A percentile compares a stretch with the other conserved stretches of the same genome.
phyloP scores from a whole-genome alignment of 257 asterid species.

The Nicotiana tomentosiformis region DNA sequence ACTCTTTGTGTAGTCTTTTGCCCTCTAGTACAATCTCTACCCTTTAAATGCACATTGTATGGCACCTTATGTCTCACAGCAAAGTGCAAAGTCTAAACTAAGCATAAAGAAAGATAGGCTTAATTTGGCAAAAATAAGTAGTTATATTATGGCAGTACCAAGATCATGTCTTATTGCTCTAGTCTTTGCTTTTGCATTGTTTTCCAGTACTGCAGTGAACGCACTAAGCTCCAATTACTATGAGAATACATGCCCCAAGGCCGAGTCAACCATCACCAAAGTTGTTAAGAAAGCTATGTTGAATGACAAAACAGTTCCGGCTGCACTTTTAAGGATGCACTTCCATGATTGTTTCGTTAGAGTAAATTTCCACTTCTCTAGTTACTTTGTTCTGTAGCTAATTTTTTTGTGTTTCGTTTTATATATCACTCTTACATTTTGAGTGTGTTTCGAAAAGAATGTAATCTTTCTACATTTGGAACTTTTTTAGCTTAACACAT shows the following conservation, averaged over 20 bases:
- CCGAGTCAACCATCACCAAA: no score
- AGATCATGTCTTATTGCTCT: slow-evolving; percentile 13
- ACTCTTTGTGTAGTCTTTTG: slow-evolving; percentile 6
- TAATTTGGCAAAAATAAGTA: background rate
- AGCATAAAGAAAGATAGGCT: no score
- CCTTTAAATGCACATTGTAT: slow-evolving; percentile 24
- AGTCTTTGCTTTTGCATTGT: slow-evolving; percentile 12
- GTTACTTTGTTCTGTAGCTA: background rate
- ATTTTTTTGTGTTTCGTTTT: no score
- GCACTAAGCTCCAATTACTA: background rate
- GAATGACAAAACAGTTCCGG: slow-evolving; percentile 69
- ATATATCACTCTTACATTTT: no score
- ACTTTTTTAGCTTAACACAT: no score
- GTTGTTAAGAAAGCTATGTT: slow-evolving; percentile 38
- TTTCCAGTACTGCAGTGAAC: slow-evolving; percentile 9
- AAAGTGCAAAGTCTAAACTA: no score
- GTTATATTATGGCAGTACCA: slow-evolving; percentile 29
- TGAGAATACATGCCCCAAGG: no score
- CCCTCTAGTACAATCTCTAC: background rate
- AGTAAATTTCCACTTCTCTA: slow-evolving; percentile 20
- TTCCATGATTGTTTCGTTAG: slow-evolving; percentile 84
- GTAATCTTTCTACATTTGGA: no score
- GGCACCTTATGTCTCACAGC: background rate
- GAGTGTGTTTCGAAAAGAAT: no score
- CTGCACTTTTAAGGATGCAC: slow-evolving; percentile 75